Base-by-base conservation (phyloP, 306 rosid species). In the Gillenia trifoliata region DNA sequence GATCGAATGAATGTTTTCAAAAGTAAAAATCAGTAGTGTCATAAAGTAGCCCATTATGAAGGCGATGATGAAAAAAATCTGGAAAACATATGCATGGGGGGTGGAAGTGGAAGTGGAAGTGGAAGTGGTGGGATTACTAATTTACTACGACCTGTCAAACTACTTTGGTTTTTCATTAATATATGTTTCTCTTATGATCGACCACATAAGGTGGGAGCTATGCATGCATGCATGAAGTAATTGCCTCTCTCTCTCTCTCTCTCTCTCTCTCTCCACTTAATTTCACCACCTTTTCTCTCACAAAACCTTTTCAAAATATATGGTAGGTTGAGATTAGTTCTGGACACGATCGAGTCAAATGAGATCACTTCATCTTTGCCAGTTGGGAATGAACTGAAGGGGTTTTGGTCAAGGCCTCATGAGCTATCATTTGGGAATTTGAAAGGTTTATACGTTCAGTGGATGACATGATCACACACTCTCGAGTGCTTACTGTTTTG, bases 401-500 rank as follows among this genome's bases (percentile, higher is more conserved):
- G 60, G 56, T 38, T 64, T 64, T 72, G 82, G 73, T 77, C 68
- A 78, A 54, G 50, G 16, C 28, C n/a, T 22, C 43, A 57, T 40
- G 36, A 41, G 68, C 28, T 29, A 78, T 63, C 64, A 64, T 78
- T 71, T 52, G 67, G 68, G 62, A 30, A 12, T 59, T 79, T 73
- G 74, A 60, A 79, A 59, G 60, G 64, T 45, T 34, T 29, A 3
- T 65, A 36, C 15, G 8, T 45, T 64, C 22, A 36, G 76, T 80
- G 76, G 79, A 80, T 75, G 83, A 64, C 79, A 75, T 77, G 73
- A 62, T 64, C 50, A 63, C 79, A 52, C 45, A 60, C 66, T 79
- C 75, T 79, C 83, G 62, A 74, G 75, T 79, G 78, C 75, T 56
- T 79, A 75, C 68, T 50, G 60, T 66, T 26, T 78, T 61, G 75